Conservation (phyloP, 768 basidiomycete genomes). For the Chalciporus pseudorubinellus region DNA sequence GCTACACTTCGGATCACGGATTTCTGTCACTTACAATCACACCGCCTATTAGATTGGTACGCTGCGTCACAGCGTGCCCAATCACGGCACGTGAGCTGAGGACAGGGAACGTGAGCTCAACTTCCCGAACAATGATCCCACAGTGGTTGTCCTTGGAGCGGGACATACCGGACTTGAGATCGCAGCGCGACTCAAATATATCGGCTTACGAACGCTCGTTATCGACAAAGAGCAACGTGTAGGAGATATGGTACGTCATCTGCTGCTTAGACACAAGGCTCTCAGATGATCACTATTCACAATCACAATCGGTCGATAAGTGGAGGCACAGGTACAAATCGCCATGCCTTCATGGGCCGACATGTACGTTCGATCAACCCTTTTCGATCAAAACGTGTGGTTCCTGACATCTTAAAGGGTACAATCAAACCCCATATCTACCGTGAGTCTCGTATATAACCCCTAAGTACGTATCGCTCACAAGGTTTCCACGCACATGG, state of each 20-base stretch:
- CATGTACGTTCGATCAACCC: slow-evolving; percentile 32
- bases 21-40: not conserved
- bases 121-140: slow-evolving; percentile 46
- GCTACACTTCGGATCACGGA: not conserved
- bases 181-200: slow-evolving; percentile 52
- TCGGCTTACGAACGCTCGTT: slow-evolving; percentile 50
- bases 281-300: not conserved
- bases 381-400: not conserved
- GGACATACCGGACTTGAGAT: slow-evolving; percentile 60
- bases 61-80: not conserved
- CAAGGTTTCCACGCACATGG: slow-evolving; percentile 49
- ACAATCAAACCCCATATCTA: slow-evolving; percentile 49
- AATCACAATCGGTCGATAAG: slow-evolving; percentile 8
- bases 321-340: slow-evolving; percentile 37
- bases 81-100: slow-evolving; percentile 51
- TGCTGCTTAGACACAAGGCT: not conserved
- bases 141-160: slow-evolving; percentile 57
- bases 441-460: slow-evolving; percentile 32
- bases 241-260: slow-evolving; percentile 36
- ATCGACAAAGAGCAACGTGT: slow-evolving; percentile 47
- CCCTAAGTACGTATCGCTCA: slow-evolving; percentile 1
- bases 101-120: slow-evolving; percentile 37
- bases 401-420: slow-evolving; percentile 29
- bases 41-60: not conserved
- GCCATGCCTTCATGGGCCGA: slow-evolving; percentile 48